Evolutionary conservation across 2,329 filamentous ascomycete genomes (phyloP).

Genomic region (Dendrostoma leiphaemia): DNA sequence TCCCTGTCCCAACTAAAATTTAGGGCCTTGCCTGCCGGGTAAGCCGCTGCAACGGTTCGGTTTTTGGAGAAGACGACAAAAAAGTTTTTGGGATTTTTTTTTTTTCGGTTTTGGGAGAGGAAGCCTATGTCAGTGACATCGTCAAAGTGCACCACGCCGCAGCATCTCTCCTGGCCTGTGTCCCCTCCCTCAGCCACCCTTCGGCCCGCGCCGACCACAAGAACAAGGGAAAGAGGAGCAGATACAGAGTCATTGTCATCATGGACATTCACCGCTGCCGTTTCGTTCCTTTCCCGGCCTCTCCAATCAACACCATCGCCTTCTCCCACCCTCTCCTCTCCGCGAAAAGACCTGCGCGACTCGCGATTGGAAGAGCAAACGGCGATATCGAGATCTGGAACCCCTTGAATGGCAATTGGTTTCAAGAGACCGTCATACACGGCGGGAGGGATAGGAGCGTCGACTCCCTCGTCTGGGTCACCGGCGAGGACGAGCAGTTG

Average conservation of each 20-base stretch:
- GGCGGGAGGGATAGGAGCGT: slow-evolving; percentile 84
- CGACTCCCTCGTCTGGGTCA: slow-evolving; percentile 89
- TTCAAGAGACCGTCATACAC: slow-evolving; percentile 82
- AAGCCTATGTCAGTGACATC: background rate
- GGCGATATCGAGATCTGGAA: slow-evolving; percentile 99
- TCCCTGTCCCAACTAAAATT: background rate
- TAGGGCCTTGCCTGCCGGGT: background rate
- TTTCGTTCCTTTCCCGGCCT: slow-evolving; percentile 89
- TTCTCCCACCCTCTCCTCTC: slow-evolving; percentile 73
- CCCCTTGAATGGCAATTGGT: slow-evolving; percentile 76
- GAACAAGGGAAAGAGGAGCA: slow-evolving; percentile 5
- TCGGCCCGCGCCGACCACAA: slow-evolving; percentile 5
- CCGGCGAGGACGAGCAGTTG: slow-evolving; percentile 73
- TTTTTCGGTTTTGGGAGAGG: background rate
- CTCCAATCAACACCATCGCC: slow-evolving; percentile 89
- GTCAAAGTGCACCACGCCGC: background rate
- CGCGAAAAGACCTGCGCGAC: slow-evolving; percentile 53
- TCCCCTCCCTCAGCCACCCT: slow-evolving; percentile 3
- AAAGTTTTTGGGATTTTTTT: slow-evolving; percentile 19
- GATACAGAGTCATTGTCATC: slow-evolving; percentile 17
- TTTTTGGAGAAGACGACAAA: slow-evolving; percentile 10
- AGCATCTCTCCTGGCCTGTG: slow-evolving; percentile 3
- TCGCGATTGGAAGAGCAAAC: slow-evolving; percentile 89
- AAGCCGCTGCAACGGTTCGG: background rate
- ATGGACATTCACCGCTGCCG: slow-evolving; percentile 98